Evolutionary conservation across 495 filamentous ascomycete species (phyloP).

Genomic region (Penicillium diatomitis): DNA sequence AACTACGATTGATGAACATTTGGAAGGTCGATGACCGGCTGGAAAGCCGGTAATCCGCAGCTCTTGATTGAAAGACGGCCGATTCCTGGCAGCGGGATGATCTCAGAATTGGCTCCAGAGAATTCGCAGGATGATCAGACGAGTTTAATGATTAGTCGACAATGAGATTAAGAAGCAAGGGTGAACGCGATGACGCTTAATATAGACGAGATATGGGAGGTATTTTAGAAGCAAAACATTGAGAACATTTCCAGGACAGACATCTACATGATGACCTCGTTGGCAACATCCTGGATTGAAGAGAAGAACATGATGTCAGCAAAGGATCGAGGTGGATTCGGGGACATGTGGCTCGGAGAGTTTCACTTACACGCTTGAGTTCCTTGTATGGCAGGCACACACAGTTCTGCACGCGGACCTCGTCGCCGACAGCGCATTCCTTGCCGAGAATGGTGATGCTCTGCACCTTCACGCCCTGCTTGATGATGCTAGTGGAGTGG

Average conservation of each 20-base stretch:
- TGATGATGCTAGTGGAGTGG: conserved; percentile 90
- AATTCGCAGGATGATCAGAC: neutral
- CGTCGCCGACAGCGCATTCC: conserved; percentile 90
- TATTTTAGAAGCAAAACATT: conserved; percentile 14
- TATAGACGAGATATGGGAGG: conserved; percentile 15
- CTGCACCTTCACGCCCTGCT: conserved; percentile 97
- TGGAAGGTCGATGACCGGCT: too few relatives aligned
- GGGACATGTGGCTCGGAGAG: neutral
- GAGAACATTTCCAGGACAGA: conserved; percentile 6
- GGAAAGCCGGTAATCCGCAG: too few relatives aligned
- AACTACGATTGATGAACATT: too few relatives aligned
- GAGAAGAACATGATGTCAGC: neutral
- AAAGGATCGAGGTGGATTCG: neutral
- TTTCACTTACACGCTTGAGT: conserved; percentile 77
- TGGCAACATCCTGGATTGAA: conserved; percentile 62
- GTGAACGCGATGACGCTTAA: conserved; percentile 15
- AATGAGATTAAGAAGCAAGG: conserved; percentile 12
- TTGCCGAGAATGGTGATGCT: conserved; percentile 97
- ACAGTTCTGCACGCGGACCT: conserved; percentile 96
- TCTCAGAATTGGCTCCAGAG: too few relatives aligned
- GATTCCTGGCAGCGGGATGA: too few relatives aligned
- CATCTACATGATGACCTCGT: conserved; percentile 92
- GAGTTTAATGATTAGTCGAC: conserved; percentile 1
- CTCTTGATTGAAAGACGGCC: too few relatives aligned
- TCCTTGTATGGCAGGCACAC: conserved; percentile 98